Percentiles rank a stretch among this genome's conserved stretches.
These are phyloP conservation scores for Cladosporium sp. DNA, from an alignment of 2,329 filamentous ascomycete species.

Conservation along the genomic window DNA sequence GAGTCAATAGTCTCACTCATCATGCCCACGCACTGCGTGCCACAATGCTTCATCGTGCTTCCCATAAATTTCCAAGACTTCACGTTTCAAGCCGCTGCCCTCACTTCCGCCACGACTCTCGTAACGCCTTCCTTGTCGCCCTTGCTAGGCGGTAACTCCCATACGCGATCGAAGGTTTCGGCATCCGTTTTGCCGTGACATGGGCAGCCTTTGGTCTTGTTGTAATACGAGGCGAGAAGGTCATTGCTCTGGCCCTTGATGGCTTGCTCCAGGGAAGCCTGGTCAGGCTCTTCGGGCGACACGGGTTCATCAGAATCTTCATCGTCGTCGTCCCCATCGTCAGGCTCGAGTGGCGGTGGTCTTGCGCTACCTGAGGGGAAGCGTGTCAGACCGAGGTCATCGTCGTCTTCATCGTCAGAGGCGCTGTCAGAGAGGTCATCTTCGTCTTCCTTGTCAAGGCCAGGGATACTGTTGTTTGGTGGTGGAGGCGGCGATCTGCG, in stretches of 20 bases:
- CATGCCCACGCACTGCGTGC: neutral
- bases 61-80: neutral
- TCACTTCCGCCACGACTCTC: slow-evolving; percentile 31
- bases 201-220: slow-evolving; percentile 31
- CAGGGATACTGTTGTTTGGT: slow-evolving; percentile 20
- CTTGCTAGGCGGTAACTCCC: slow-evolving; percentile 31
- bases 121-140: slow-evolving; percentile 28
- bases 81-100: slow-evolving; percentile 3
- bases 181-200: slow-evolving; percentile 34
- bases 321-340: slow-evolving; percentile 29
- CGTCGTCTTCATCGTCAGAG: slow-evolving; percentile 29
- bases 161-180: slow-evolving; percentile 32
- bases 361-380: slow-evolving; percentile 33
- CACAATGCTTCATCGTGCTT: neutral
- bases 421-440: slow-evolving; percentile 23
- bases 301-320: slow-evolving; percentile 32
- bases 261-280: slow-evolving; percentile 28
- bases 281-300: slow-evolving; percentile 32
- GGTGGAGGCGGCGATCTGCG: slow-evolving; percentile 31
- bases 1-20: neutral
- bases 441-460: slow-evolving; percentile 26
- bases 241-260: slow-evolving; percentile 32
- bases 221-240: slow-evolving; percentile 30
- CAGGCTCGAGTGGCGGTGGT: slow-evolving; percentile 28
- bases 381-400: slow-evolving; percentile 31